Base-by-base conservation (phyloP, 495 filamentous ascomycete species). In the Penicillium maclennaniae region DNA sequence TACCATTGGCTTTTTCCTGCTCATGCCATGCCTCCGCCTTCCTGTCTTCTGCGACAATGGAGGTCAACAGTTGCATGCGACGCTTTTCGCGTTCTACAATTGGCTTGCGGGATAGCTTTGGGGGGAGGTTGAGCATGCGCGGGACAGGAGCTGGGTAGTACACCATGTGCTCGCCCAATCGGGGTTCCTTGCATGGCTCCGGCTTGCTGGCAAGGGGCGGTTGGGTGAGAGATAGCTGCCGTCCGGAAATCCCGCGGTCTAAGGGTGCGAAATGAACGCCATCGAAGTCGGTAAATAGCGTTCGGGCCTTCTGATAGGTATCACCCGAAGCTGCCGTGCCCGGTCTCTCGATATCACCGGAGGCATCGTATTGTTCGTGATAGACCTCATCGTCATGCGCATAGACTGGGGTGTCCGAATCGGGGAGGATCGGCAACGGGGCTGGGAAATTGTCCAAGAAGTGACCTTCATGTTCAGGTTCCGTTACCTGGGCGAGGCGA, bases 111-210 rank as follows among this genome's bases (percentile, higher is more conserved):
- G 92, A 95, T 36, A 97, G 74, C 55, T 87, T 86, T 34, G 91
- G 91, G 7, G 93, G 93, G 4, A 98, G 77, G 59, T 96, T 97
- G 25, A 98, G 77, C 82, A 93, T 91, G 61, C 86, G 85, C 1
- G 93, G 93, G 0, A 98, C 92, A 12, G 90, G 93, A 4, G 93
- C 93, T 14, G 93, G 93, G 65, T 98, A 98, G 67, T 84, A 97
- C 8, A 96, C 81, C 87, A 98, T 92, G 47, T 86, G 75, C 53
- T 92, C 82, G 4, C 79, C 84, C 2, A 80, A 80, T 25, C 74
- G 74, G 9, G 86, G 85, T 56, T 87, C 78, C 45, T 85, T 71
- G 61, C 84, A 86, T 19, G 82, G 78, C 55, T 80, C 71, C 19
- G 84, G 79, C 47, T 80, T 73, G 47, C 67, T 74, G 8, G 65